Conservation (phyloP, 2,329 filamentous ascomycete genomes). For the Scytalidium lignicola region DNA sequence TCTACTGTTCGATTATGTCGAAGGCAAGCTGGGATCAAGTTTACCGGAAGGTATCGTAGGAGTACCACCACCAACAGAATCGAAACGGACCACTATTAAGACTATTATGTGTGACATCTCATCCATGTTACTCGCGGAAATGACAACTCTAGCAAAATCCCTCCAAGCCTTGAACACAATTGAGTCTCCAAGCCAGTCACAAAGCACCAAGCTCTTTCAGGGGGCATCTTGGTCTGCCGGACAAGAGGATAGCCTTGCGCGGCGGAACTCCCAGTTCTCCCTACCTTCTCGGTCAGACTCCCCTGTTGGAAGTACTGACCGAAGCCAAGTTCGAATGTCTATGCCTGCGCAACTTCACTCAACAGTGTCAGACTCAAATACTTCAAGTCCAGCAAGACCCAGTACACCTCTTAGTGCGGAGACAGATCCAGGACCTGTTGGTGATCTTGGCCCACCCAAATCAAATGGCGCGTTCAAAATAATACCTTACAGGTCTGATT, state of each 20-base stretch:
- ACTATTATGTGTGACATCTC: slow-evolving; percentile 77
- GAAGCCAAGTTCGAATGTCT: slow-evolving; percentile 67
- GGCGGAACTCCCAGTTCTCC: slow-evolving; percentile 53
- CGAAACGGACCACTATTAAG: slow-evolving; percentile 74
- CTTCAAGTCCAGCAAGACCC: slow-evolving; percentile 27
- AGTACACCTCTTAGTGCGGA: slow-evolving; percentile 28
- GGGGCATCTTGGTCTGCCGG: slow-evolving; percentile 37
- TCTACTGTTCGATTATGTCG: slow-evolving; percentile 70
- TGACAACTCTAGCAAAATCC: slow-evolving; percentile 68
- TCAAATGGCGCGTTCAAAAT: background rate
- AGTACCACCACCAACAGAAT: slow-evolving; percentile 63
- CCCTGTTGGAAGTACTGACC: slow-evolving; percentile 49
- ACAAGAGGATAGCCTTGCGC: slow-evolving; percentile 34
- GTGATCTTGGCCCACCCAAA: background rate
- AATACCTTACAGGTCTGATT: slow-evolving; percentile 2
- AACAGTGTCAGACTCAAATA: slow-evolving; percentile 25
- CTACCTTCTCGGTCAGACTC: slow-evolving; percentile 50
- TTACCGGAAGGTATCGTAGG: slow-evolving; percentile 64
- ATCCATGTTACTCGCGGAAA: slow-evolving; percentile 66
- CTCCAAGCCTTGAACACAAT: slow-evolving; percentile 70
- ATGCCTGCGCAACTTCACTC: slow-evolving; percentile 57
- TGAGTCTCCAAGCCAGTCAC: slow-evolving; percentile 64
- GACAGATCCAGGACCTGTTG: slow-evolving; percentile 1
- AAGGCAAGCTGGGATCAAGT: slow-evolving; percentile 41
- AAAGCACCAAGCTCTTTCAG: slow-evolving; percentile 35